Evolutionary conservation across 306 rosid species (phyloP).

Genomic region (Geum urbanum): DNA sequence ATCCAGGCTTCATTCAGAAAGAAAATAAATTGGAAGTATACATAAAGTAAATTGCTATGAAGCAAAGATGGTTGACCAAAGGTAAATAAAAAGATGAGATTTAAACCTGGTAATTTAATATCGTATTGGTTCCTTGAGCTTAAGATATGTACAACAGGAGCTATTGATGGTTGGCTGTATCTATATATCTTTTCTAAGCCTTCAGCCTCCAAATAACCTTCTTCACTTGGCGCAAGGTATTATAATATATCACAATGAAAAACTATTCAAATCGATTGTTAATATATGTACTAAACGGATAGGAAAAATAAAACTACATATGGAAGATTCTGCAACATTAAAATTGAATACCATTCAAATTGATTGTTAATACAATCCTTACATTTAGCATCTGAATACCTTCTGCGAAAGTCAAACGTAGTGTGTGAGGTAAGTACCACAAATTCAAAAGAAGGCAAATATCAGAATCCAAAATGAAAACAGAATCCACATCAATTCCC

Average conservation of each 20-base stretch:
- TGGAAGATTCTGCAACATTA: background rate
- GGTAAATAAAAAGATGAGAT: background rate
- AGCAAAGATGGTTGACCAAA: background rate
- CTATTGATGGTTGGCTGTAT: constrained; percentile 64
- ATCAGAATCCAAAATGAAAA: background rate
- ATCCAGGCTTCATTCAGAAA: too few species aligned
- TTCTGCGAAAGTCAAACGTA: too few species aligned
- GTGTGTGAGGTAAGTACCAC: too few species aligned
- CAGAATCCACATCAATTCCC: background rate
- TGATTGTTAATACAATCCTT: too few species aligned
- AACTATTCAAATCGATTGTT: background rate
- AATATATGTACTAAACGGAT: background rate
- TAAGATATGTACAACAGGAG: constrained; percentile 57
- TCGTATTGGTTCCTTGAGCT: constrained; percentile 69
- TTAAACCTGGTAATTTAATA: constrained; percentile 69
- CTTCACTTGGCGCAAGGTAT: constrained; percentile 89
- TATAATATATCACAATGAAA: constrained; percentile 18
- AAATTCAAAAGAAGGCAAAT: too few species aligned
- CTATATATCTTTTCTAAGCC: constrained; percentile 82
- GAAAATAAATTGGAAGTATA: too few species aligned
- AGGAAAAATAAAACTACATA: background rate
- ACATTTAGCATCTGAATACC: too few species aligned
- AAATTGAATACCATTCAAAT: background rate
- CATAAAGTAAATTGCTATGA: too few species aligned
- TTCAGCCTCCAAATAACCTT: constrained; percentile 76